Evolutionary conservation across 352 stramenopile genomes (phyloP).

Genomic region (Saprolegnia parasitica): DNA sequence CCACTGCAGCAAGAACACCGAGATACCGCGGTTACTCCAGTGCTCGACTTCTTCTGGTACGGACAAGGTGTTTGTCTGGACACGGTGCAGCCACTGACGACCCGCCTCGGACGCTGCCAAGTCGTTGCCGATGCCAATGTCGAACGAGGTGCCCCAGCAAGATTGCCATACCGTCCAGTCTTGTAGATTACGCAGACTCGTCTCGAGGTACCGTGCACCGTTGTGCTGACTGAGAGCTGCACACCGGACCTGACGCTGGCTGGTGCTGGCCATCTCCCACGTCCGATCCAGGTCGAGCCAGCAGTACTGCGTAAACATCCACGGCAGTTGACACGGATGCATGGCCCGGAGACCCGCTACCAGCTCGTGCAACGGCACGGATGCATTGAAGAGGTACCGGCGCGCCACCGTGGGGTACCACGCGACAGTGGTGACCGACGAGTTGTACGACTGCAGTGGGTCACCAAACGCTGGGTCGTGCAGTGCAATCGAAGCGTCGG

Average conservation of each 20-base stretch:
- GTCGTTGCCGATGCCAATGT: background rate
- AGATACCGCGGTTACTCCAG: background rate
- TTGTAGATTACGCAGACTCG: slow-evolving; percentile 17
- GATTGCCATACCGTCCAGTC: background rate
- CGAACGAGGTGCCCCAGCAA: slow-evolving; percentile 7
- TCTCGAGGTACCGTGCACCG: slow-evolving; percentile 17
- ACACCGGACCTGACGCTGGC: background rate
- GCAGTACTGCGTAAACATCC: slow-evolving; percentile 29
- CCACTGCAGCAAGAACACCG: slow-evolving; percentile 5
- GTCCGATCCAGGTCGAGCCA: slow-evolving; percentile 7
- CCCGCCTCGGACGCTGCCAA: background rate
- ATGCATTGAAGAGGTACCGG: background rate
- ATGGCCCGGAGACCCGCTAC: background rate
- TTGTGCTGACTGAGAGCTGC: background rate
- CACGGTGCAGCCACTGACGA: background rate
- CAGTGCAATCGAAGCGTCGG: background rate
- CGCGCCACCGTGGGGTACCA: background rate
- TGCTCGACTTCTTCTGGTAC: slow-evolving; percentile 2
- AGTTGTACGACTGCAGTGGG: background rate
- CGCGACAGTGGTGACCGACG: background rate
- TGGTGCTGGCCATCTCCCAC: slow-evolving; percentile 16
- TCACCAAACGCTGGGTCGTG: slow-evolving; percentile 1
- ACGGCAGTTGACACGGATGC: slow-evolving; percentile 17
- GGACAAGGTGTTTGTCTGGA: background rate
- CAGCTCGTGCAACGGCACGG: background rate